Conservation (phyloP, 768 basidiomycete genomes). For the Leucocoprinus leucothites region DNA sequence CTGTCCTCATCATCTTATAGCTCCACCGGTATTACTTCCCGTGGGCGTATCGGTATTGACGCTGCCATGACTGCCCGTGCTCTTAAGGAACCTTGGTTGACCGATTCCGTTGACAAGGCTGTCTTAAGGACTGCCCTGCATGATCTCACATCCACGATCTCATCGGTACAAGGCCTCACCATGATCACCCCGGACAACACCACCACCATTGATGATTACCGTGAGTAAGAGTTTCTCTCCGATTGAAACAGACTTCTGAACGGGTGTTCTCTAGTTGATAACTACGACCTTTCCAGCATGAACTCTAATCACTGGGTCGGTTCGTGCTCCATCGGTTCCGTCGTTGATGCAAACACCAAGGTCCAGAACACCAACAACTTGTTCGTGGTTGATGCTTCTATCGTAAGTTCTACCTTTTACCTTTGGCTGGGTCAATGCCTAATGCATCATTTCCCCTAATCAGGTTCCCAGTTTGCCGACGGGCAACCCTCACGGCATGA, state of each 20-base stretch:
- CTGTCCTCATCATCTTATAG: slow-evolving; percentile 20
- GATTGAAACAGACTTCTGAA: slow-evolving; percentile 10
- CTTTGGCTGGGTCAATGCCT: too few relatives aligned
- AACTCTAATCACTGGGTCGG: slow-evolving; percentile 69
- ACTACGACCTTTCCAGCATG: slow-evolving; percentile 33
- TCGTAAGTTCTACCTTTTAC: neutral
- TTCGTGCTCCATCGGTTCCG: slow-evolving; percentile 45
- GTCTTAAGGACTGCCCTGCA: slow-evolving; percentile 49
- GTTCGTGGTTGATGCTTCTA: slow-evolving; percentile 45
- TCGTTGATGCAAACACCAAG: slow-evolving; percentile 57
- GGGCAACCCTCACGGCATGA: slow-evolving; percentile 7
- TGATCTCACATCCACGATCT: slow-evolving; percentile 36
- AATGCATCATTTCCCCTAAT: neutral
- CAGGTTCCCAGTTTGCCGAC: slow-evolving; percentile 5
- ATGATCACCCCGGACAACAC: slow-evolving; percentile 61
- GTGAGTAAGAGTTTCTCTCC: slow-evolving; percentile 26
- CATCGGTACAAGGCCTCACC: slow-evolving; percentile 44
- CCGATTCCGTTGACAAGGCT: slow-evolving; percentile 52
- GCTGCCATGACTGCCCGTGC: slow-evolving; percentile 46
- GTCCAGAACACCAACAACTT: slow-evolving; percentile 49
- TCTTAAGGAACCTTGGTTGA: slow-evolving; percentile 57
- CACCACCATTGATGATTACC: slow-evolving; percentile 48
- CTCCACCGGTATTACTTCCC: slow-evolving; percentile 57
- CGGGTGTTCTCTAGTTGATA: slow-evolving; percentile 25
- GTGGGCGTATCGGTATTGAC: slow-evolving; percentile 60